A percentile compares a stretch with the other conserved stretches of the same genome.
Conservation (phyloP, 352 stramenopile genomes). For the Paralagenidium karlingii region DNA sequence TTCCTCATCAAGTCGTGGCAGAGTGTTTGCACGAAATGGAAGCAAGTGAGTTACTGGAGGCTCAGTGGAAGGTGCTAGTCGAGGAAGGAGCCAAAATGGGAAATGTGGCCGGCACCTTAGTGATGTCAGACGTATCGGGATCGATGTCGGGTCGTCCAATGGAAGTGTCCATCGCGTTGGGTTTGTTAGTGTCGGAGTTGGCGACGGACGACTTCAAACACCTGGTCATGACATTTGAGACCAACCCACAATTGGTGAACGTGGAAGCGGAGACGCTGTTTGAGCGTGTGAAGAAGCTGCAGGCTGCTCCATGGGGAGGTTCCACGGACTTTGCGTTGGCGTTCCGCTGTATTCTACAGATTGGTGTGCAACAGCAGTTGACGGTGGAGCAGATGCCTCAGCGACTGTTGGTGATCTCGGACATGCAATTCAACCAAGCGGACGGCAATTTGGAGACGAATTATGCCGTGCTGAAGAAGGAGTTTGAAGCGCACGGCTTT, state of each 20-base stretch:
- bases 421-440: slow-evolving; percentile 73
- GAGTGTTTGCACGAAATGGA: slow-evolving; percentile 19
- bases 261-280: slow-evolving; percentile 16
- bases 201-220: slow-evolving; percentile 30
- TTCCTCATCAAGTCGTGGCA: slow-evolving; percentile 29
- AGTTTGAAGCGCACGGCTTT: slow-evolving; percentile 21
- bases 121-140: slow-evolving; percentile 33
- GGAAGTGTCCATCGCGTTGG: slow-evolving; percentile 27
- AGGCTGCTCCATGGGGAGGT: slow-evolving; percentile 19
- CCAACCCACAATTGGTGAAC: slow-evolving; percentile 18
- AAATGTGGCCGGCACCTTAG: slow-evolving; percentile 18
- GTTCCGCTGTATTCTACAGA: slow-evolving; percentile 35
- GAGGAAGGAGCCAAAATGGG: slow-evolving; percentile 13
- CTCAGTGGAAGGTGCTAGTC: slow-evolving; percentile 29
- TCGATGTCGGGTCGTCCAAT: slow-evolving; percentile 22
- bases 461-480: slow-evolving; percentile 19
- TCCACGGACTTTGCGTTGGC: slow-evolving; percentile 53
- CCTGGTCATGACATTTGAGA: slow-evolving; percentile 42
- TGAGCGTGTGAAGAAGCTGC: slow-evolving; percentile 12
- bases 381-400: slow-evolving; percentile 29
- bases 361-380: slow-evolving; percentile 20
- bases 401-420: slow-evolving; percentile 61
- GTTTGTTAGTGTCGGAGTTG: slow-evolving; percentile 23
- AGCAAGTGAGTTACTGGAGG: slow-evolving; percentile 30
- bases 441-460: slow-evolving; percentile 25